Evolutionary conservation across 331 rosid species (phyloP), one percentile per base, ranked within the genome.

Genomic region (Pyrus hybrid): DNA sequence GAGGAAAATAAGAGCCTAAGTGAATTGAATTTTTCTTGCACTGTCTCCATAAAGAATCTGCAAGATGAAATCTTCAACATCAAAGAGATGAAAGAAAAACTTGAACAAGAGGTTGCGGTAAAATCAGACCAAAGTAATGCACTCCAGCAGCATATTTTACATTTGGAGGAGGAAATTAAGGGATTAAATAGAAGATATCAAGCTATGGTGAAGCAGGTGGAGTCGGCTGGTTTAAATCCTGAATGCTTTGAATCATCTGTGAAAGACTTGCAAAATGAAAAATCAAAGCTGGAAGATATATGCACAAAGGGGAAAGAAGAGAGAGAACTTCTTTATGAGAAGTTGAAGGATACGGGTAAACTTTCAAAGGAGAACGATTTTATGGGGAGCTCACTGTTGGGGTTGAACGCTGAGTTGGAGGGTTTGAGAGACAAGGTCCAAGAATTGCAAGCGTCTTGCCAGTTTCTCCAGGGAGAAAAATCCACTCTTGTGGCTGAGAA

Each of bases 81-180:
- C 85, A 92, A 88, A 91, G 91, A 82, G 81, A 88, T 92, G 81
- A 95, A 92, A 70, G 93, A 89, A 71, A 92, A 89, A 75, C 91
- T 95, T 58, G 99, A 91, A 74, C 84, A 67, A 10, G 94, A 88
- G 71, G 89, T 92, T 74, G 65, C 75, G 17, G 56, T 76, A 62
- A 91, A 86, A 35, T 67, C 85, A 70, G 94, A 86, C 68, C 88
- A 95, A 76, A 89, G 87, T 80, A 80, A 81, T 77, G 68, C 80
- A 47, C 89, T 92, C 62, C 96, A 83, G 78, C 78, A 29, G 51
- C 94, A 92, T 77, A 84, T 90, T 70, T 76, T 30, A 43, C 88
- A 82, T 43, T 81, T 92, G 84, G 91, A 86, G 80, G 91, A 86
- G 32, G 91, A 88, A 83, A 84, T 95, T 30, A 84, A 82, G 80